Conservation (phyloP, 805 yeast genomes). For the Pichia membranifaciens region DNA sequence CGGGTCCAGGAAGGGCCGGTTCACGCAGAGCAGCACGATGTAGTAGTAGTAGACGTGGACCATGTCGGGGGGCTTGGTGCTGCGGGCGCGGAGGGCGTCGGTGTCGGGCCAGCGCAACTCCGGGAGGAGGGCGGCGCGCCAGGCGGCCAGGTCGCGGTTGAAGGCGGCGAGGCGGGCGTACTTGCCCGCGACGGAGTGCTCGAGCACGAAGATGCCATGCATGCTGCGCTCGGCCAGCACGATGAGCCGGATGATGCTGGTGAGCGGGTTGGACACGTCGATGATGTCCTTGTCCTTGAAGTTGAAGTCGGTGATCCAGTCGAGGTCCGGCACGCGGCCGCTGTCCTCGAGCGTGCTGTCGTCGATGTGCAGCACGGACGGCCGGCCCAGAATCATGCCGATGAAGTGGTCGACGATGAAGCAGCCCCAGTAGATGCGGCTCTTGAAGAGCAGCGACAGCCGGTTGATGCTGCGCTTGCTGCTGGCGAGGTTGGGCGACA, state of each 20-base stretch:
- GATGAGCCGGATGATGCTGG: conserved; percentile 37
- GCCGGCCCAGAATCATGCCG: conserved; percentile 53
- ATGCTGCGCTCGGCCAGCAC: conserved; percentile 41
- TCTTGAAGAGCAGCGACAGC: conserved; percentile 45
- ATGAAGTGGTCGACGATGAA: conserved; percentile 61
- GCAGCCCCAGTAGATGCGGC: conserved; percentile 63
- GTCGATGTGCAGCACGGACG: conserved; percentile 46
- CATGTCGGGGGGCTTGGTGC: conserved; percentile 43
- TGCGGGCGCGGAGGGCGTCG: not conserved
- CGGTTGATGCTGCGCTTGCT: conserved; percentile 19
- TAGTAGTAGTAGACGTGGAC: conserved; percentile 54
- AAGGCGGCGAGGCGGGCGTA: conserved; percentile 3
- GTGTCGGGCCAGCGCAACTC: conserved; percentile 42
- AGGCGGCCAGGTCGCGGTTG: conserved; percentile 22
- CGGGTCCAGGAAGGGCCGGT: conserved; percentile 50
- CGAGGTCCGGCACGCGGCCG: conserved; percentile 53
- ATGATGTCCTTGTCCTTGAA: conserved; percentile 29
- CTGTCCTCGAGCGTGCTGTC: conserved; percentile 59
- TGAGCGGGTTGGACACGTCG: conserved; percentile 39
- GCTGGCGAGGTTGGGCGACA: conserved; percentile 35
- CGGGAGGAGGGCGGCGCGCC: conserved; percentile 46
- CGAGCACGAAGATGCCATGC: conserved; percentile 33
- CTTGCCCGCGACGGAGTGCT: not conserved
- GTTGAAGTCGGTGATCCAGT: conserved; percentile 56
- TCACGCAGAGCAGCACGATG: conserved; percentile 51